Percentiles rank a stretch among this genome's conserved stretches.
These are phyloP conservation scores for Vanilla planifolia DNA, from an alignment of 106 monocot genomes.

Conservation along the genomic window DNA sequence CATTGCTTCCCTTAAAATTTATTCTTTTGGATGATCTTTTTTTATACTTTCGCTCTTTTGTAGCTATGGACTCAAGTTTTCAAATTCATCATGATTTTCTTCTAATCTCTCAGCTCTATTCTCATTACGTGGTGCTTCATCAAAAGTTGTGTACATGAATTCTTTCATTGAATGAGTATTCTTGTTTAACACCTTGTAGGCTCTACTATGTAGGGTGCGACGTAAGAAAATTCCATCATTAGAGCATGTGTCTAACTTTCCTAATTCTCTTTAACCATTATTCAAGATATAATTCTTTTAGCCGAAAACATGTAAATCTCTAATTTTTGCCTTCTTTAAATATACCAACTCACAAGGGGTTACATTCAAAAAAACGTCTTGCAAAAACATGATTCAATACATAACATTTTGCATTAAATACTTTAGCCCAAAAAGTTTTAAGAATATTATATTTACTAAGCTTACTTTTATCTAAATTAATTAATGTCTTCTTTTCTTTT, in stretches of 20 bases:
- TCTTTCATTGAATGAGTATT: not conserved
- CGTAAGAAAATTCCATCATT: not conserved
- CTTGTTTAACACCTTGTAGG: too few relatives aligned
- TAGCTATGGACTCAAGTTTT: not conserved
- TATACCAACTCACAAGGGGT: too few relatives aligned
- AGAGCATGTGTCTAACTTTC: too few relatives aligned
- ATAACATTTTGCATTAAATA: not conserved
- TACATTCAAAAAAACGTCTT: too few relatives aligned
- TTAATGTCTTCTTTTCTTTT: not conserved
- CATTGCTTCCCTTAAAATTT: not conserved
- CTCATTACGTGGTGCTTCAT: not conserved
- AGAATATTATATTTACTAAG: not conserved
- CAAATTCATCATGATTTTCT: not conserved
- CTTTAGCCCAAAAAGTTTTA: not conserved
- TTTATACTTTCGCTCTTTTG: too few relatives aligned
- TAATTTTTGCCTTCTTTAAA: not conserved
- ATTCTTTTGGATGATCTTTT: not conserved
- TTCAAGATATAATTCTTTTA: too few relatives aligned
- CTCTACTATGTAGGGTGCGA: not conserved
- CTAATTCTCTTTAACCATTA: too few relatives aligned
- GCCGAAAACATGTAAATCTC: not conserved
- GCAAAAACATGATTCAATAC: not conserved
- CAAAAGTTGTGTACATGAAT: not conserved
- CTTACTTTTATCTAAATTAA: not conserved
- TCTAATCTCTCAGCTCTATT: not conserved